A percentile compares a stretch with the other conserved stretches of the same genome.
Evolutionary conservation across 2,329 filamentous ascomycete genomes (phyloP).

Genomic region (Aspergillus persii): DNA sequence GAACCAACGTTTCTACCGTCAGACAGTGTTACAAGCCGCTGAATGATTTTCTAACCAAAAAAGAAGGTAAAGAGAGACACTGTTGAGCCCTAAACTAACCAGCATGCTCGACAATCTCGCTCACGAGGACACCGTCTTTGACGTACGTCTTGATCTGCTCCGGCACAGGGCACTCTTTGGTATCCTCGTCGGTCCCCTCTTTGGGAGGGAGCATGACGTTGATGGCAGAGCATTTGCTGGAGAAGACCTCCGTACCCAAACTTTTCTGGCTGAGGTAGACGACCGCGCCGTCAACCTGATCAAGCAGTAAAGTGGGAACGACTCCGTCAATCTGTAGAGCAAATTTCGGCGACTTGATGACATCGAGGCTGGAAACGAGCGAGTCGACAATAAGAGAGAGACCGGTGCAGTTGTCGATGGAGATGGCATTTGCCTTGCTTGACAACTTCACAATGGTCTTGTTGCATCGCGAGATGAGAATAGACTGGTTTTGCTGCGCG

Average conservation of each 20-base stretch:
- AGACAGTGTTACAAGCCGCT: not conserved
- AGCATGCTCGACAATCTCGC: conserved; percentile 92
- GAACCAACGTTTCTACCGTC: not conserved
- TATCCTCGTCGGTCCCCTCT: conserved; percentile 70
- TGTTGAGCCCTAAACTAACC: conserved; percentile 53
- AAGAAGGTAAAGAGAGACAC: not conserved
- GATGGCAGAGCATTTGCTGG: conserved; percentile 80
- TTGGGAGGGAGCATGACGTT: conserved; percentile 80
- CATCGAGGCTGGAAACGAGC: conserved; percentile 85
- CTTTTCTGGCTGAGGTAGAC: conserved; percentile 84
- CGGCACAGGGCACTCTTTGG: conserved; percentile 80
- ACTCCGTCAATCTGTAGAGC: conserved; percentile 86
- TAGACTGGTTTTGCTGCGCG: conserved; percentile 78
- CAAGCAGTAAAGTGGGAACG: conserved; percentile 83
- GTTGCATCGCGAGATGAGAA: conserved; percentile 88
- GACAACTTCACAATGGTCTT: conserved; percentile 85
- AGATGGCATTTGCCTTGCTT: conserved; percentile 96
- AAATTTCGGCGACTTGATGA: conserved; percentile 93
- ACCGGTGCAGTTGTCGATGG: conserved; percentile 83
- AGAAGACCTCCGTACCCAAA: conserved; percentile 75
- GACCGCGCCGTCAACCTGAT: conserved; percentile 87
- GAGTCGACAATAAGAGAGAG: conserved; percentile 85
- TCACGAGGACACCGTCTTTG: conserved; percentile 75
- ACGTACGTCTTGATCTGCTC: conserved; percentile 83
- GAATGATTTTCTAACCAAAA: not conserved